Conservation (phyloP, 1,284 basidiomycete genomes). For the Marasmius oreades region DNA sequence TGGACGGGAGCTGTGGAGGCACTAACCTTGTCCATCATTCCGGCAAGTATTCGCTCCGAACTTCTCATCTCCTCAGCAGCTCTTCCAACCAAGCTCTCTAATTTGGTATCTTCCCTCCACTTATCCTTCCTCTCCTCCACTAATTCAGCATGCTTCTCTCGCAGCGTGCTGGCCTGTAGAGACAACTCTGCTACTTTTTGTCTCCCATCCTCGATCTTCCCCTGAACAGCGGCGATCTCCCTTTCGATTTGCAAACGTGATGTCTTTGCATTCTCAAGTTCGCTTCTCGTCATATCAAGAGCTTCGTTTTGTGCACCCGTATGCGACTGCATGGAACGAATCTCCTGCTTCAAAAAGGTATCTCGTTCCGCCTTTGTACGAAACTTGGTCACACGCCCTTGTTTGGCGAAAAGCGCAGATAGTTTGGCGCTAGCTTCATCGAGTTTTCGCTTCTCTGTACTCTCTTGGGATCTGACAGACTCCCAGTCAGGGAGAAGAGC, state of each 20-base stretch:
- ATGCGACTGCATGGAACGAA: constrained; percentile 64
- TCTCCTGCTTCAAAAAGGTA: constrained; percentile 69
- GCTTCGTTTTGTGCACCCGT: constrained; percentile 46
- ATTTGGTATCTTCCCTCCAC: constrained; percentile 93
- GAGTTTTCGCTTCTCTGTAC: constrained; percentile 65
- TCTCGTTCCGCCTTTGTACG: constrained; percentile 83
- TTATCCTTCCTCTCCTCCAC: constrained; percentile 86
- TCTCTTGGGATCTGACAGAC: constrained; percentile 51
- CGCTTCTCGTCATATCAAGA: constrained; percentile 43
- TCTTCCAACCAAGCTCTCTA: constrained; percentile 73
- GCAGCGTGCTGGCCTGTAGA: constrained; percentile 63
- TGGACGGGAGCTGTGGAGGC: background rate
- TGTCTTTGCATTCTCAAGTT: constrained; percentile 41
- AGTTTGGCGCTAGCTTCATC: constrained; percentile 73
- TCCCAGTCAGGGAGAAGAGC: constrained; percentile 69
- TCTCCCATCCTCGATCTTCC: constrained; percentile 76
- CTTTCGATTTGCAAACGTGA: constrained; percentile 56
- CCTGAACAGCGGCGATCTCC: constrained; percentile 52
- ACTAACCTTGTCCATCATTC: constrained; percentile 93
- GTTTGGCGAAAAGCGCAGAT: constrained; percentile 79
- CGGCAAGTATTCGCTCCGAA: constrained; percentile 76
- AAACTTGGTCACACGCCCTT: constrained; percentile 84
- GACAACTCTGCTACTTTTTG: constrained; percentile 63
- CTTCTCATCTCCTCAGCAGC: constrained; percentile 79
- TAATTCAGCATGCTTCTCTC: constrained; percentile 70